phyloP scores from a whole-genome alignment of 176 grass and related monocot genomes.

The Aegilops tauschii region DNA sequence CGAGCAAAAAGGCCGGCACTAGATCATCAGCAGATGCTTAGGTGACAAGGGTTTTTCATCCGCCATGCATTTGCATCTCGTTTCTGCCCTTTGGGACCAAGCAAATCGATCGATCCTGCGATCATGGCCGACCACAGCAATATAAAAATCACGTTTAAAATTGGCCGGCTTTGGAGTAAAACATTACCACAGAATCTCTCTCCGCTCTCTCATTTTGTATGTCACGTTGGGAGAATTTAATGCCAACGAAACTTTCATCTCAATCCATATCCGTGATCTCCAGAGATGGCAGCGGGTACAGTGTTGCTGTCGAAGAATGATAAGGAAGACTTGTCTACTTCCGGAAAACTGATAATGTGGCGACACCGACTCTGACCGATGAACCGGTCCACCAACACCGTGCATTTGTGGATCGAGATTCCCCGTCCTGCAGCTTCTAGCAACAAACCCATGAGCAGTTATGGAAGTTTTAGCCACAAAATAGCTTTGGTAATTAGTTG shows the following conservation, averaged over 20 bases:
- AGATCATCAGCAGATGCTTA: neutral
- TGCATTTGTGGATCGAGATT: slow-evolving; percentile 14
- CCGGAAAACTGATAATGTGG: slow-evolving; percentile 22
- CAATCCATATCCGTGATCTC: slow-evolving; percentile 28
- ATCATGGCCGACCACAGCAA: slow-evolving; percentile 27
- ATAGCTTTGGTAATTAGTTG: neutral
- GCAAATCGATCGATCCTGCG: slow-evolving; percentile 16
- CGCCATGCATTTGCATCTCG: slow-evolving; percentile 1
- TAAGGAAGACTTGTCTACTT: slow-evolving; percentile 24
- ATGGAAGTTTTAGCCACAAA: too few species aligned
- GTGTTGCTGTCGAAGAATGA: slow-evolving; percentile 52
- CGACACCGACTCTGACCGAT: neutral
- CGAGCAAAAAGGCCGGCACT: neutral
- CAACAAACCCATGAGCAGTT: neutral
- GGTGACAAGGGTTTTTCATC: slow-evolving; percentile 4
- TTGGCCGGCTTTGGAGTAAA: slow-evolving; percentile 47
- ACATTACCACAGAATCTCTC: slow-evolving; percentile 48
- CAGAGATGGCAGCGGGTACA: neutral
- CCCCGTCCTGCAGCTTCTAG: neutral
- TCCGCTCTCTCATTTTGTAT: neutral
- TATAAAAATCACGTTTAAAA: neutral
- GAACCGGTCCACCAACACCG: slow-evolving; percentile 8
- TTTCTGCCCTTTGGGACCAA: slow-evolving; percentile 50
- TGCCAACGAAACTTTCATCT: neutral
- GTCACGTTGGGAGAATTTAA: slow-evolving; percentile 9